phyloP scores from a whole-genome alignment of 306 rosid species.

The Lathyrus sativus region DNA sequence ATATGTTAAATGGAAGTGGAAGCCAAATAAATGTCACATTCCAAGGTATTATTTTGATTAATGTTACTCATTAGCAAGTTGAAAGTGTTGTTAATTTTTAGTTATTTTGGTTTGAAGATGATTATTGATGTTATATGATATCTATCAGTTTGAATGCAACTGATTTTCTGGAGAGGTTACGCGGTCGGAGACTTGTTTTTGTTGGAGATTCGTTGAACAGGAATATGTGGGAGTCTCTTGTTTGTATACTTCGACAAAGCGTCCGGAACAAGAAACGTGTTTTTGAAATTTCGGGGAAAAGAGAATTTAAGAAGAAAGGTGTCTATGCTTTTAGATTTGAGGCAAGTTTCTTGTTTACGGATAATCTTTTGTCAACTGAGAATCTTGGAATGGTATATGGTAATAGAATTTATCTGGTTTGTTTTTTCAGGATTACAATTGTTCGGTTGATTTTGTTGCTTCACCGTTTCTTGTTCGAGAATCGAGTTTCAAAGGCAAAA shows the following conservation, averaged over 20 bases:
- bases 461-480: conserved; percentile 89
- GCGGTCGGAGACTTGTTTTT: conserved; percentile 74
- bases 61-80: not conserved
- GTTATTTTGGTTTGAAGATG: conserved; percentile 1
- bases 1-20: conserved; percentile 90
- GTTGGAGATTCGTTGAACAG: conserved; percentile 96
- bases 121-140: conserved; percentile 17
- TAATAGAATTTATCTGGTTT: conserved; percentile 22
- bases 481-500: conserved; percentile 58
- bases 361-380: not conserved
- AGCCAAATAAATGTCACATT: conserved; percentile 76
- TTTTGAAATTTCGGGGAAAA: conserved; percentile 79
- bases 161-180: conserved; percentile 78
- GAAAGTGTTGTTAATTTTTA: not conserved
- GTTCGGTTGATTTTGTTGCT: conserved; percentile 82
- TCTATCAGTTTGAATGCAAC: conserved; percentile 78
- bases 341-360: conserved; percentile 54
- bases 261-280: conserved; percentile 58
- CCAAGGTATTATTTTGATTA: conserved; percentile 61
- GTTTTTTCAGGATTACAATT: conserved; percentile 73
- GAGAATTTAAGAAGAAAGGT: conserved; percentile 79
- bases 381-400: conserved; percentile 20
- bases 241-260: conserved; percentile 78
- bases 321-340: conserved; percentile 83
- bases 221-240: conserved; percentile 96